Conservation (phyloP, 179 eudicot genomes). For the Camellia oleifera region DNA sequence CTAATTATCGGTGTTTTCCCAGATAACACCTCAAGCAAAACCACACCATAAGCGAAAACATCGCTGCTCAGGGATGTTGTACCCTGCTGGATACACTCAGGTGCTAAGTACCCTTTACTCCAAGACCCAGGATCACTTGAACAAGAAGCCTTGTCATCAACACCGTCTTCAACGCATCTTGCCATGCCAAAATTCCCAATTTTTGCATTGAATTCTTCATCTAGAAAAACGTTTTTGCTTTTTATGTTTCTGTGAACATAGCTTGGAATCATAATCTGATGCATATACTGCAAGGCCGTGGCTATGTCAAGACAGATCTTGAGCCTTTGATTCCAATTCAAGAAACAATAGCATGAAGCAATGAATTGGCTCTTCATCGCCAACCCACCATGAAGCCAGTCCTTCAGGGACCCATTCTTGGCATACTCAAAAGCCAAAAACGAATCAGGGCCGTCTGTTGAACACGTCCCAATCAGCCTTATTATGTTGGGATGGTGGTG, state of each 20-base stretch:
- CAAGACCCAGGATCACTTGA: constrained; percentile 13
- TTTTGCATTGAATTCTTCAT: constrained; percentile 80
- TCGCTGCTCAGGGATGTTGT: constrained; percentile 46
- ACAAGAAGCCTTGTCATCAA: constrained; percentile 20
- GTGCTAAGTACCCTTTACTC: constrained; percentile 77
- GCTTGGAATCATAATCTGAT: constrained; percentile 63
- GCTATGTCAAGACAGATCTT: constrained; percentile 80
- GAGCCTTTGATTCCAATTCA: constrained; percentile 80
- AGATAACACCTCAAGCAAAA: constrained; percentile 70
- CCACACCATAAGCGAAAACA: constrained; percentile 70
- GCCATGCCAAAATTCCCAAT: constrained; percentile 76
- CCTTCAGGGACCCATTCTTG: constrained; percentile 77
- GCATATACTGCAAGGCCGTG: constrained; percentile 76
- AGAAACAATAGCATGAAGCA: constrained; percentile 74
- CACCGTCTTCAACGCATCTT: constrained; percentile 24
- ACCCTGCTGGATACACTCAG: constrained; percentile 47
- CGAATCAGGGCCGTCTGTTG: constrained; percentile 36
- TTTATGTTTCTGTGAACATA: constrained; percentile 66
- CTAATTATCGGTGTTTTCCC: constrained; percentile 53
- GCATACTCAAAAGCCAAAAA: constrained; percentile 80
- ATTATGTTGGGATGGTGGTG: constrained; percentile 72
- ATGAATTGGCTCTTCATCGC: constrained; percentile 94
- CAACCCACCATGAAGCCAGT: constrained; percentile 92
- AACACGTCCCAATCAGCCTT: constrained; percentile 62
- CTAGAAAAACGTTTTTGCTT: constrained; percentile 72